Evolutionary conservation across 2,329 filamentous ascomycete genomes (phyloP).

Genomic region (Cryphonectria radicalis): DNA sequence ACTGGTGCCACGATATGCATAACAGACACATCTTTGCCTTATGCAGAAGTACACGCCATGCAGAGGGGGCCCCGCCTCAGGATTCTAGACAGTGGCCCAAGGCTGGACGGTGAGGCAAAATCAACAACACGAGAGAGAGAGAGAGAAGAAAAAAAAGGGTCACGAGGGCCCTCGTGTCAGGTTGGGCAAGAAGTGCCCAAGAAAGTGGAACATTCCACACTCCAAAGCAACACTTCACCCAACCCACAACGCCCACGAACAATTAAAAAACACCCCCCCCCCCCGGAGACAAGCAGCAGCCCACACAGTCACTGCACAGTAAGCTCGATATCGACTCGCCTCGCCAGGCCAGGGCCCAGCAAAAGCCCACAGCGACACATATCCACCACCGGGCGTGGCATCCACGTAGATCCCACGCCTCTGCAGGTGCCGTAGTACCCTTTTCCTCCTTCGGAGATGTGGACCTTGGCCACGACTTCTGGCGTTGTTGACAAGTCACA

Average conservation of each 20-base stretch:
- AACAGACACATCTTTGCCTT: neutral
- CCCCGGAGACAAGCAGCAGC: neutral
- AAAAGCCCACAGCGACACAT: slow-evolving; percentile 12
- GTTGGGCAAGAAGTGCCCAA: neutral
- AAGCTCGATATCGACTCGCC: neutral
- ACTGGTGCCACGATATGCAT: neutral
- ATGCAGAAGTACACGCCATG: neutral
- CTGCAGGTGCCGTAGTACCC: slow-evolving; percentile 15
- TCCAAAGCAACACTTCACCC: neutral
- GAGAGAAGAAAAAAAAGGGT: neutral
- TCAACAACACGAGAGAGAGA: too few relatives aligned
- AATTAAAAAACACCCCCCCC: neutral
- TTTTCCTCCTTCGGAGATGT: slow-evolving; percentile 3
- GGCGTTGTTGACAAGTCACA: slow-evolving; percentile 16
- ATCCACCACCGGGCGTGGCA: slow-evolving; percentile 2
- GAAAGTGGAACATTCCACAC: neutral
- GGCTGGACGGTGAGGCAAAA: neutral
- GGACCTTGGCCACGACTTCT: slow-evolving; percentile 9
- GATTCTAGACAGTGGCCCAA: neutral
- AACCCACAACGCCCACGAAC: slow-evolving; percentile 7
- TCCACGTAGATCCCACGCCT: slow-evolving; percentile 20
- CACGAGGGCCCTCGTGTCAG: neutral
- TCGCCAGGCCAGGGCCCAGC: neutral
- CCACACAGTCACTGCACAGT: slow-evolving; percentile 11
- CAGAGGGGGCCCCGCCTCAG: neutral